phyloP scores from a whole-genome alignment of 2,329 filamentous ascomycete species.

The Pyricularia sp. region DNA sequence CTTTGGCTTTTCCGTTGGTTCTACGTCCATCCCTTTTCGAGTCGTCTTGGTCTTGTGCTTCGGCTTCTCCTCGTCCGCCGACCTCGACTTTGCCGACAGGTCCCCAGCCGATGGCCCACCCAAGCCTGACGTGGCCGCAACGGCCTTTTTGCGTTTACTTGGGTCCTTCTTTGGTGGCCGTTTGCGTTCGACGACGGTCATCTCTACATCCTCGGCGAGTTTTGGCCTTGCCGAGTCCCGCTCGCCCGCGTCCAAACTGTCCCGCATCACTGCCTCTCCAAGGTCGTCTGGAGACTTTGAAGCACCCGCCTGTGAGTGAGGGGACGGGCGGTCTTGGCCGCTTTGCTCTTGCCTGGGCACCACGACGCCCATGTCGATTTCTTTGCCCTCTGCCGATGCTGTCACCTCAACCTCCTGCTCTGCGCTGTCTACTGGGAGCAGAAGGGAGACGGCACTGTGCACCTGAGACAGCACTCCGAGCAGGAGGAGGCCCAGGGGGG shows the following conservation, averaged over 20 bases:
- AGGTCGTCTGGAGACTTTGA: conserved; percentile 8
- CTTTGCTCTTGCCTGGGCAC: neutral
- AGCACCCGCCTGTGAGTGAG: neutral
- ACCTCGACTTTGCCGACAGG: neutral
- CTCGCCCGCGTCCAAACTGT: neutral
- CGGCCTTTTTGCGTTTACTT: neutral
- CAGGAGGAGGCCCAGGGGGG: conserved; percentile 60
- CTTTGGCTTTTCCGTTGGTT: conserved; percentile 32
- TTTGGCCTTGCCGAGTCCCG: neutral
- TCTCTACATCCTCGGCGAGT: neutral
- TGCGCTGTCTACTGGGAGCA: conserved; percentile 14
- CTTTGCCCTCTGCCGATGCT: conserved; percentile 16
- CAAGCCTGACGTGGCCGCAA: neutral
- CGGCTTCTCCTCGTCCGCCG: conserved; percentile 8
- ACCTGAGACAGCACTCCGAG: conserved; percentile 55
- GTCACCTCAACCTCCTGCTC: conserved; percentile 6
- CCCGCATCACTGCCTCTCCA: conserved; percentile 9
- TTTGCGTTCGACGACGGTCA: neutral
- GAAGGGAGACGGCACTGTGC: conserved; percentile 31
- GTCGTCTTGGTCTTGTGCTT: conserved; percentile 8
- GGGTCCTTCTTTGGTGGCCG: neutral
- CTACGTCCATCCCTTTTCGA: conserved; percentile 19
- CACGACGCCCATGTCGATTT: neutral
- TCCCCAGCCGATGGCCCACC: neutral
- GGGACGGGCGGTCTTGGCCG: too few species aligned